A percentile compares a stretch with the other conserved stretches of the same genome.
phyloP scores from a whole-genome alignment of 129 eudicot genomes.

The Solidago caesia region DNA sequence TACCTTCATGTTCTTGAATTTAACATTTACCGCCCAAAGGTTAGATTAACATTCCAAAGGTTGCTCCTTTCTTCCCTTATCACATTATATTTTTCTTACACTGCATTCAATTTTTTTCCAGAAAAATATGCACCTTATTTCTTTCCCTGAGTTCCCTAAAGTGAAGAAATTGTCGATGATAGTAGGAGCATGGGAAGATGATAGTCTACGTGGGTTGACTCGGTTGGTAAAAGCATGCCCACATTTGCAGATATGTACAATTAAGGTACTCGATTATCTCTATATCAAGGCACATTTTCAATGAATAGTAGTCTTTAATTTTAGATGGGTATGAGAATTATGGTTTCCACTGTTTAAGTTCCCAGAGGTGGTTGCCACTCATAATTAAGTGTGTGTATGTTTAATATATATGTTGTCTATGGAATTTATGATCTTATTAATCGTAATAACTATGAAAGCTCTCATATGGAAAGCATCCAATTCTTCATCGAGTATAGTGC shows the following conservation, averaged over 20 bases:
- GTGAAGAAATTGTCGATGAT: slow-evolving; percentile 37
- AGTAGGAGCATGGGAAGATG: slow-evolving; percentile 43
- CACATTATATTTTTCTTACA: not conserved
- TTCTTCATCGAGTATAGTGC: no score
- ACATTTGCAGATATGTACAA: slow-evolving; percentile 30
- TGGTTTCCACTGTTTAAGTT: not conserved
- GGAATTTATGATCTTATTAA: not conserved
- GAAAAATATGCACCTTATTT: slow-evolving; percentile 14
- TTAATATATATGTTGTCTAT: not conserved
- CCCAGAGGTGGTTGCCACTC: not conserved
- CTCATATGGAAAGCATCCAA: no score
- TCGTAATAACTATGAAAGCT: not conserved
- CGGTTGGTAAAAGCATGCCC: slow-evolving; percentile 38
- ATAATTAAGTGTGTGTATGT: not conserved
- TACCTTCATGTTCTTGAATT: slow-evolving; percentile 41
- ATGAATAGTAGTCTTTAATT: not conserved
- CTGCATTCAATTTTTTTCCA: not conserved
- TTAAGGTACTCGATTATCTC: slow-evolving; percentile 37
- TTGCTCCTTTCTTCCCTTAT: slow-evolving; percentile 1
- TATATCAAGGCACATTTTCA: not conserved
- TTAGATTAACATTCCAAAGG: slow-evolving; percentile 13
- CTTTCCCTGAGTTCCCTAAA: slow-evolving; percentile 36
- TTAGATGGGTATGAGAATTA: not conserved
- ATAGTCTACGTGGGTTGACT: slow-evolving; percentile 35
- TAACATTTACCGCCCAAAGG: slow-evolving; percentile 36